Evolutionary conservation across 2,329 filamentous ascomycete species (phyloP).

Genomic region (Colletotrichum eremochloae): DNA sequence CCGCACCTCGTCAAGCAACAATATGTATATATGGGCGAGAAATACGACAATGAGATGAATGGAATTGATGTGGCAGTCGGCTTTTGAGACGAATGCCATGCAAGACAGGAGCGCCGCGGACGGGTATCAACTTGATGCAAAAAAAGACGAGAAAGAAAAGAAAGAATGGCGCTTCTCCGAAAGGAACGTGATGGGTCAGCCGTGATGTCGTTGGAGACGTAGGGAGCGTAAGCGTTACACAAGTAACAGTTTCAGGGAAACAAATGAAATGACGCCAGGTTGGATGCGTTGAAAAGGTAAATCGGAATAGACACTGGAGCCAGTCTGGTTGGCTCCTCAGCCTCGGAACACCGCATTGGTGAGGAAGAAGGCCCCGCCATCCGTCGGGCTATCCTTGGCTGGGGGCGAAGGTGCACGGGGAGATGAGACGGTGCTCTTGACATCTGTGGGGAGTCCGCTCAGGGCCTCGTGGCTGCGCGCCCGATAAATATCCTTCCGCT

Average conservation of each 20-base stretch:
- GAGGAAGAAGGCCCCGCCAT: conserved; percentile 40
- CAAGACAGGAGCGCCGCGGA: conserved; percentile 39
- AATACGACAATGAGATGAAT: conserved; percentile 24
- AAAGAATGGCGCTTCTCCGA: conserved; percentile 31
- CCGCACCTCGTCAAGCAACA: conserved; percentile 20
- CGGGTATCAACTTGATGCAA: conserved; percentile 38
- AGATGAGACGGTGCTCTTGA: conserved; percentile 48
- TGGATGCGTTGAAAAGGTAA: conserved; percentile 13
- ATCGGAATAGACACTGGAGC: conserved; percentile 10
- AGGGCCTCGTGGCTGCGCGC: conserved; percentile 66
- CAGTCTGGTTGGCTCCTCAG: conserved; percentile 16
- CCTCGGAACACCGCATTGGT: conserved; percentile 44
- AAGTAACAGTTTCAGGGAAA: conserved; percentile 31
- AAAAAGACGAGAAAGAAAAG: not conserved
- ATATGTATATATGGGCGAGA: conserved; percentile 8
- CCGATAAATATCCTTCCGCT: conserved; percentile 60
- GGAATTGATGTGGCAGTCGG: conserved; percentile 15
- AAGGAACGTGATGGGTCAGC: conserved; percentile 38
- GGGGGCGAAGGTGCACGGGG: conserved; percentile 46
- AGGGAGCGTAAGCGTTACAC: conserved; percentile 36
- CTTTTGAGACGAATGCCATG: conserved; percentile 15
- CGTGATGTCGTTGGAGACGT: conserved; percentile 41
- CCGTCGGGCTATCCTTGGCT: conserved; percentile 33
- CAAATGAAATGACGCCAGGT: conserved; percentile 16
- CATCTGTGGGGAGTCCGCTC: conserved; percentile 50